Percentiles rank a stretch among this genome's conserved stretches.
These are phyloP conservation scores for Leptographium flavum DNA, from an alignment of 2,329 filamentous ascomycete genomes.

Conservation along the genomic window DNA sequence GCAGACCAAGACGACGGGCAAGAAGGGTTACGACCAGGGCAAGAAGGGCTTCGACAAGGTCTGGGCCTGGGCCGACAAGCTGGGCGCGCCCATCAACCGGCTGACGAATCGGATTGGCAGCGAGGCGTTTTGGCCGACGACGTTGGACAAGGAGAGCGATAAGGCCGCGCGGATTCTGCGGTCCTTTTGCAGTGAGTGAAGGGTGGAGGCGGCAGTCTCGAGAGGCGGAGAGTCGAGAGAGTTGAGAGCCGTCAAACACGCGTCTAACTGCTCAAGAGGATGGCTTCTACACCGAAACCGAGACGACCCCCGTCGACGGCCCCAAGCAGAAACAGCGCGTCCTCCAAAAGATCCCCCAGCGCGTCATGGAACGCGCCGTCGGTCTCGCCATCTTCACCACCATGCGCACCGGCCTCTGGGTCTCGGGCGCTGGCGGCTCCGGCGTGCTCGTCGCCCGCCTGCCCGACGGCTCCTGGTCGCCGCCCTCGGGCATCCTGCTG, in stretches of 20 bases:
- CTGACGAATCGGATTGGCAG: constrained; percentile 34
- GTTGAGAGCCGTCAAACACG: neutral
- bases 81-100: constrained; percentile 19
- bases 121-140: constrained; percentile 65
- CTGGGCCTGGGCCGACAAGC: constrained; percentile 52
- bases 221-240: too few species aligned
- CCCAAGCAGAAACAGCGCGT: constrained; percentile 23
- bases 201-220: neutral
- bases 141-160: constrained; percentile 58
- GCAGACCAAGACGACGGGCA: constrained; percentile 28
- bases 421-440: constrained; percentile 43
- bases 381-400: constrained; percentile 59
- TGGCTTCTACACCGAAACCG: constrained; percentile 29
- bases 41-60: constrained; percentile 64
- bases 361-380: constrained; percentile 50
- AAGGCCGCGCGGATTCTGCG: constrained; percentile 62
- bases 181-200: constrained; percentile 47
- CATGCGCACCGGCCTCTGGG: constrained; percentile 42
- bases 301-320: constrained; percentile 8
- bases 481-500: constrained; percentile 63
- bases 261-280: constrained; percentile 27
- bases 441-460: constrained; percentile 44
- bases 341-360: constrained; percentile 38
- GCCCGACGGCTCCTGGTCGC: constrained; percentile 52
- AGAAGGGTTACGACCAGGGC: constrained; percentile 16